Base-by-base conservation (phyloP, 73 alveolate species). In the Paramecium sexaurelia region DNA sequence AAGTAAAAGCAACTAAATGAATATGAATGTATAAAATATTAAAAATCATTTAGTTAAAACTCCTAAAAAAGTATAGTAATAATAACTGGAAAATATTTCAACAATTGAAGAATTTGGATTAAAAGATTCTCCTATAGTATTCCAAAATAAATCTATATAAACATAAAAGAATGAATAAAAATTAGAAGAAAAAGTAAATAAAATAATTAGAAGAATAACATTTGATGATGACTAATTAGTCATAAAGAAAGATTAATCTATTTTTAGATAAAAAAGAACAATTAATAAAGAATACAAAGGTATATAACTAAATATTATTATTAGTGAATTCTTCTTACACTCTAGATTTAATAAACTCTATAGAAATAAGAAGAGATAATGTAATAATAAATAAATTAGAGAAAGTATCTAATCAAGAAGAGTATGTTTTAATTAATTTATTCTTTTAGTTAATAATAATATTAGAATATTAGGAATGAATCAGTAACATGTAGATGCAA, bases 361-460 rank as follows among this genome's bases (percentile, higher is more conserved):
- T 71, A 19, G 86, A 71, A 10, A 71, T 71, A 71, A 71, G 32
- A 40, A 71, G 83, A 26, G 83, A 71, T 17, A 71, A 71, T 33
- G 43, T 40, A n/a, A 71, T 71, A 7, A 37, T 71, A 11, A 71
- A 71, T 71, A 71, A 71, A 37, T 17, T 71, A 71, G 86, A 71
- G 67, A 51, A 51, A 32, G 43, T 35, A 33, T 20, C 55, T 11
- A n/a, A 15, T 7, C 13, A 24, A 61, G 86, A 71, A 13, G n/a
- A 27, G 37, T 32, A 71, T 33, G 17, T 13, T 8, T 32, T 26
- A 32, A 22, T 26, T 61, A 26, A 6, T 45, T 22, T 1, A 29
- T 11, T 61, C 26, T 24, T 6, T 29, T 61, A 29, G 83, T 32
- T 61, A 51, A 51, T 51, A 51, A 51, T 66, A 29, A 35, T 35